These are phyloP conservation scores for Scenedesmus sp. DNA, from an alignment of 163 green algal species.

Conservation along the genomic window DNA sequence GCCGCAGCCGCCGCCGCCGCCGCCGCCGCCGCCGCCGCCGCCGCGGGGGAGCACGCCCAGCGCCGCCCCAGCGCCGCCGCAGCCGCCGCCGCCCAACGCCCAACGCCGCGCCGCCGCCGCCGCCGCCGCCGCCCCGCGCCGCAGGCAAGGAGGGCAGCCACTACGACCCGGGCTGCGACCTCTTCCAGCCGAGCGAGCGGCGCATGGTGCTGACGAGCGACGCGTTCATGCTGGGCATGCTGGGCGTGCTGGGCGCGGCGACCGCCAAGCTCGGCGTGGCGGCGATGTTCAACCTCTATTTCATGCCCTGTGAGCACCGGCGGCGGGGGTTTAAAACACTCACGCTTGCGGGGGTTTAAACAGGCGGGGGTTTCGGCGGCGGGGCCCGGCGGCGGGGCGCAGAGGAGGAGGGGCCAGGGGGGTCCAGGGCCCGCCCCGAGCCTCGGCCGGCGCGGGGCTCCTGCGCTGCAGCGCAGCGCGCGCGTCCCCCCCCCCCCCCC, in stretches of 20 bases:
- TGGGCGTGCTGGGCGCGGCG: constrained; percentile 79
- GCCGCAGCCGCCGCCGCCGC: constrained; percentile 94
- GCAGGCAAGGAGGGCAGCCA: constrained; percentile 86
- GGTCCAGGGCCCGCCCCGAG: too few relatives aligned
- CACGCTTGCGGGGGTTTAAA: too few relatives aligned
- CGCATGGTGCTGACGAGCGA: constrained; percentile 82
- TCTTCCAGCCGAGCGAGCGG: constrained; percentile 77
- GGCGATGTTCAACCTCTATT: constrained; percentile 87
- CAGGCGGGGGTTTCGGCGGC: too few relatives aligned
- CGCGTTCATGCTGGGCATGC: constrained; percentile 81
- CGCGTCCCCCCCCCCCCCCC: too few relatives aligned
- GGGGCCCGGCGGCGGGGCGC: too few relatives aligned
- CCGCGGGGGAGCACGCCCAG: constrained; percentile 46
- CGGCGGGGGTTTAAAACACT: too few relatives aligned
- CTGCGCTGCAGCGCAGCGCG: too few relatives aligned
- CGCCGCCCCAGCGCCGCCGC: background rate
- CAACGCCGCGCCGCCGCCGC: background rate
- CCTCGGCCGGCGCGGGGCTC: too few relatives aligned
- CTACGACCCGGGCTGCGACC: constrained; percentile 88
- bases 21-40: constrained; percentile 80
- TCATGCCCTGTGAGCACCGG: constrained; percentile 70
- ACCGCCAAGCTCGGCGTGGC: constrained; percentile 75
- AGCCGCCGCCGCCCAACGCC: background rate
- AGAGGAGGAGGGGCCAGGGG: too few relatives aligned
- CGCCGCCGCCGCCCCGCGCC: background rate